Conservation (phyloP, 2,329 filamentous ascomycete genomes). For the Fusarium setosum region DNA sequence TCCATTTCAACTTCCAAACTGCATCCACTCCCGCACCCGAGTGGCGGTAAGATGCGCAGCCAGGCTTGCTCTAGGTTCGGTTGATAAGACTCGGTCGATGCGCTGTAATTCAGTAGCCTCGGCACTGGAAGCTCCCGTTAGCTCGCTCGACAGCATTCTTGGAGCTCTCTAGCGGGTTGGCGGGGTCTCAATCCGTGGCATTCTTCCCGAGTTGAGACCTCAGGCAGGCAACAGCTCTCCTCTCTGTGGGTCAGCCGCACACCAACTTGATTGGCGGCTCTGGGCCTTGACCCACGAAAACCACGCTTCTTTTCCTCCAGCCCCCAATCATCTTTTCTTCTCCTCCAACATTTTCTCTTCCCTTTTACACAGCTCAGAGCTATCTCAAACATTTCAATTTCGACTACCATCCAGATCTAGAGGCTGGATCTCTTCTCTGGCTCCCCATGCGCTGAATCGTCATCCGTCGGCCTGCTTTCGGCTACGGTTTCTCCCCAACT, state of each 20-base stretch:
- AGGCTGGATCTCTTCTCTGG: conserved; percentile 38
- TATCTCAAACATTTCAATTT: conserved; percentile 10
- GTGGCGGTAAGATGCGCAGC: too few species aligned
- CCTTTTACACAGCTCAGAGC: conserved; percentile 20
- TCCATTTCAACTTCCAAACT: not conserved
- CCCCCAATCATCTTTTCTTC: conserved; percentile 43
- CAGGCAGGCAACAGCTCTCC: conserved; percentile 31
- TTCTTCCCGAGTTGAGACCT: conserved; percentile 21
- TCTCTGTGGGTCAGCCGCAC: conserved; percentile 9
- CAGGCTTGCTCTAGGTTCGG: too few species aligned
- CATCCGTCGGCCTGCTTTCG: conserved; percentile 26
- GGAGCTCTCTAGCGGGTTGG: not conserved
- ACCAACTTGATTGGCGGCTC: conserved; percentile 34
- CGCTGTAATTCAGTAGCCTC: not conserved
- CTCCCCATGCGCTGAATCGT: conserved; percentile 39
- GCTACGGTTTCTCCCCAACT: conserved; percentile 28
- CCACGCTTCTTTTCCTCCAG: conserved; percentile 39
- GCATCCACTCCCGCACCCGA: too few species aligned
- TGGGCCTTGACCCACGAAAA: conserved; percentile 33
- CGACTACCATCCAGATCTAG: conserved; percentile 25
- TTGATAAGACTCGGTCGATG: not conserved
- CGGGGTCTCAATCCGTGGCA: not conserved
- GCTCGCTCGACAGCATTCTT: not conserved
- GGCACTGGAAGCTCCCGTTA: not conserved
- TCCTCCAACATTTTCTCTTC: conserved; percentile 34